Conservation (phyloP, 2,329 filamentous ascomycete species). For the Bipolaris sorokiniana region DNA sequence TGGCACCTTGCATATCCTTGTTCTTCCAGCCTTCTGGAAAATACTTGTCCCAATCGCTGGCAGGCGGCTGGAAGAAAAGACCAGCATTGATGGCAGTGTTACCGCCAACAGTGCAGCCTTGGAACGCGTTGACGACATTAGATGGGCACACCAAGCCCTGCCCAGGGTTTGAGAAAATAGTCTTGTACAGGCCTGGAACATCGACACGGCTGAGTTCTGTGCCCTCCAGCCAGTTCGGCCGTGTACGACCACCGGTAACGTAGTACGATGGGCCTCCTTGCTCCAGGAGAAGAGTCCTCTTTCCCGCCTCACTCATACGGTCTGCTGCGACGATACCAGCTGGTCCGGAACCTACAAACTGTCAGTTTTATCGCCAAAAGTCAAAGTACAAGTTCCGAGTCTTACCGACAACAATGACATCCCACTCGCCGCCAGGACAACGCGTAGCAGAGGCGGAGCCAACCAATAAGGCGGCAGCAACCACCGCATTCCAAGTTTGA, state of each 20-base stretch:
- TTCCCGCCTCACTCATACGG: slow-evolving; percentile 58
- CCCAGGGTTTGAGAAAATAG: slow-evolving; percentile 54
- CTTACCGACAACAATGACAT: slow-evolving; percentile 34
- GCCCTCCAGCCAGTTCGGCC: slow-evolving; percentile 57
- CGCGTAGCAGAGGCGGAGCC: slow-evolving; percentile 6
- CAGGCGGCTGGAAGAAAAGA: slow-evolving; percentile 60
- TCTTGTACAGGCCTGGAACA: slow-evolving; percentile 59
- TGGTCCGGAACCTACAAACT: slow-evolving; percentile 52
- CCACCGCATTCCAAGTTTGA: slow-evolving; percentile 18
- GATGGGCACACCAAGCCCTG: slow-evolving; percentile 51
- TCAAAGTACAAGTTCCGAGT: not conserved
- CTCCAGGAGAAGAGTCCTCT: slow-evolving; percentile 60
- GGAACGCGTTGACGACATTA: slow-evolving; percentile 52
- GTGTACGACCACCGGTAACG: slow-evolving; percentile 56
- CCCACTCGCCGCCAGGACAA: slow-evolving; percentile 24
- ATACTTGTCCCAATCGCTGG: slow-evolving; percentile 60
- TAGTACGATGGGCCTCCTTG: slow-evolving; percentile 59
- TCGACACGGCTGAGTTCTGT: slow-evolving; percentile 60
- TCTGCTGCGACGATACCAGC: slow-evolving; percentile 61
- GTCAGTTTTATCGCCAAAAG: not conserved
- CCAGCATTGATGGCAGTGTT: slow-evolving; percentile 62
- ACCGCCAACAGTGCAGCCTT: slow-evolving; percentile 60
- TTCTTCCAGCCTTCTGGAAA: slow-evolving; percentile 60
- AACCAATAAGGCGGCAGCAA: slow-evolving; percentile 13
- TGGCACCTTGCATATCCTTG: slow-evolving; percentile 56